phyloP scores from a whole-genome alignment of 768 basidiomycete species.

The Amanita fuliginea region DNA sequence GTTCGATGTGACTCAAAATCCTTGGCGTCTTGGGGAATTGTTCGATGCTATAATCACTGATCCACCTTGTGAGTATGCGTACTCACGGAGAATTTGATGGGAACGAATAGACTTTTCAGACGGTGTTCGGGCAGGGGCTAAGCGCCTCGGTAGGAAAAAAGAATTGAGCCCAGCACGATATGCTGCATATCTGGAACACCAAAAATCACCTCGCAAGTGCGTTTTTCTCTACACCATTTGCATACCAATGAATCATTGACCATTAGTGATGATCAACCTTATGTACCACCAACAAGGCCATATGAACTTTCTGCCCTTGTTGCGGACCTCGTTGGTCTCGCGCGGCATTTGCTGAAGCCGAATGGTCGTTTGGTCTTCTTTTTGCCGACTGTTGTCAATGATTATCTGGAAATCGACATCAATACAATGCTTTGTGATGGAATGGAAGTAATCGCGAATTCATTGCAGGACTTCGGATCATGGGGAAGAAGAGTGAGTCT shows the following conservation, averaged over 20 bases:
- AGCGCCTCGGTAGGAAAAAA: constrained; percentile 64
- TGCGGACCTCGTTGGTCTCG: constrained; percentile 67
- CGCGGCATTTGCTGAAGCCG: constrained; percentile 77
- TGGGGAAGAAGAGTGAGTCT: constrained; percentile 83
- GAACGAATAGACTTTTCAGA: constrained; percentile 33
- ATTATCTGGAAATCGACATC: constrained; percentile 83
- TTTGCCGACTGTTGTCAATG: constrained; percentile 84
- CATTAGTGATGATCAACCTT: constrained; percentile 43
- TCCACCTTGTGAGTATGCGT: constrained; percentile 66
- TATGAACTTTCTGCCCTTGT: constrained; percentile 86
- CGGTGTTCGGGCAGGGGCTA: constrained; percentile 85
- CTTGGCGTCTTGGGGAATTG: constrained; percentile 80
- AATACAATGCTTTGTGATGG: constrained; percentile 70
- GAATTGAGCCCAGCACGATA: constrained; percentile 27
- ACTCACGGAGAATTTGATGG: neutral
- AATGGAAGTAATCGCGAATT: constrained; percentile 83
- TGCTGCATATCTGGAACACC: constrained; percentile 25
- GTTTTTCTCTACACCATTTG: constrained; percentile 12
- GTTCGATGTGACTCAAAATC: constrained; percentile 87
- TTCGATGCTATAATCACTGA: constrained; percentile 95
- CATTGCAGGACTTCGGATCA: constrained; percentile 85
- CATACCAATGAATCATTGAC: neutral
- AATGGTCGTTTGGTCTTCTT: constrained; percentile 91
- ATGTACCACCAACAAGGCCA: constrained; percentile 83
- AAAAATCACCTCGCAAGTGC: constrained; percentile 31